A percentile compares a stretch with the other conserved stretches of the same genome.
phyloP scores from a whole-genome alignment of 78 protist species.

The Dictyostelium intermedium region DNA sequence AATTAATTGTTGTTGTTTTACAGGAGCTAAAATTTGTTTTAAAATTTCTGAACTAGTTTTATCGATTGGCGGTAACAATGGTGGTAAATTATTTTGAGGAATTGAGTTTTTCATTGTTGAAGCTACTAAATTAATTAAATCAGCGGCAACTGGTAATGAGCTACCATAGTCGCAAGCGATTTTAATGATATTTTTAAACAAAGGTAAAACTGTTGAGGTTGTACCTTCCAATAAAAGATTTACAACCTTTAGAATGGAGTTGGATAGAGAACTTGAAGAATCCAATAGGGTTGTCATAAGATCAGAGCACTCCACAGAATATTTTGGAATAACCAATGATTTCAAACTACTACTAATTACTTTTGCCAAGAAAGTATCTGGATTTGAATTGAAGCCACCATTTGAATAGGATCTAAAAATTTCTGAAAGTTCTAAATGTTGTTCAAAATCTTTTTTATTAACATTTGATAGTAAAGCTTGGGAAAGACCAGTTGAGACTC shows the following conservation, averaged over 20 bases:
- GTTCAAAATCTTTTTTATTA: not conserved
- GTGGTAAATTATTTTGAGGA: slow-evolving; percentile 3
- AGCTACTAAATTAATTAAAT: slow-evolving; percentile 11
- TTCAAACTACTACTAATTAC: not conserved
- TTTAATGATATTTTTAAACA: slow-evolving; percentile 60
- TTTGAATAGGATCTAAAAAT: slow-evolving; percentile 31
- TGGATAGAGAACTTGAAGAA: slow-evolving; percentile 4
- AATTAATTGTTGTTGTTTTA: slow-evolving; percentile 3
- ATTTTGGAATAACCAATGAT: slow-evolving; percentile 23
- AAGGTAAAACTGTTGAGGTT: slow-evolving; percentile 25
- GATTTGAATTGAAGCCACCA: slow-evolving; percentile 55
- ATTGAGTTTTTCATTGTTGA: slow-evolving; percentile 25
- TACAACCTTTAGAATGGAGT: slow-evolving; percentile 30
- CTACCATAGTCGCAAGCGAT: slow-evolving; percentile 52
- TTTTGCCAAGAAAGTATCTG: slow-evolving; percentile 33
- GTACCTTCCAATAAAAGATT: slow-evolving; percentile 27
- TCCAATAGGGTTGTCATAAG: slow-evolving; percentile 42
- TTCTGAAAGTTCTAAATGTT: not conserved
- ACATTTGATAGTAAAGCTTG: not conserved
- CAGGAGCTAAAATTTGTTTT: slow-evolving; percentile 12
- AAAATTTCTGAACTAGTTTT: slow-evolving; percentile 57
- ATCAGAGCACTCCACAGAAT: slow-evolving; percentile 53
- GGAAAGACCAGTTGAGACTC: not conserved
- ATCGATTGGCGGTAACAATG: slow-evolving; percentile 36
- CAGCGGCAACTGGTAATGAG: slow-evolving; percentile 47